Conservation (phyloP, 2,329 filamentous ascomycete species). For the Zymoseptoria brevis region DNA sequence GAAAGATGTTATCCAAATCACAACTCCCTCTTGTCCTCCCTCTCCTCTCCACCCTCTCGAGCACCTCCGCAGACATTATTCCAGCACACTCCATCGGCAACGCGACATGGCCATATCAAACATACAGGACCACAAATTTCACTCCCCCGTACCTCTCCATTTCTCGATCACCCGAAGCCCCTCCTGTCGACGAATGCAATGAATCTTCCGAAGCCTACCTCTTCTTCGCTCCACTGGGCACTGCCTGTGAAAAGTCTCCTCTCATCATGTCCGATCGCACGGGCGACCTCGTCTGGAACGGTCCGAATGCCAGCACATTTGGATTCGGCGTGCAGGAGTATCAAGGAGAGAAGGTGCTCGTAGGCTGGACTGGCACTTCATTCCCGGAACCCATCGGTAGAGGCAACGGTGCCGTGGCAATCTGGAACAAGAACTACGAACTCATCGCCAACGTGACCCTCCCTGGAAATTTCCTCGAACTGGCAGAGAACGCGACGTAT, state of each 20-base stretch:
- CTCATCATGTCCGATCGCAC: slow-evolving; percentile 6
- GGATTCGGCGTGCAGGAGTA: slow-evolving; percentile 15
- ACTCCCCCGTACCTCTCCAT: slow-evolving; percentile 8
- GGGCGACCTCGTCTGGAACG: slow-evolving; percentile 17
- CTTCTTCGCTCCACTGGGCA: slow-evolving; percentile 17
- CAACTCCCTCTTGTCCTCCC: background rate
- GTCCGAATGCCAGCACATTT: slow-evolving; percentile 7
- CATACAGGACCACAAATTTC: slow-evolving; percentile 10
- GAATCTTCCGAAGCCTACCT: slow-evolving; percentile 4
- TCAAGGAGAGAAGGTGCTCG: slow-evolving; percentile 11
- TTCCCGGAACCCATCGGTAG: slow-evolving; percentile 15
- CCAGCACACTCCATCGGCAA: background rate
- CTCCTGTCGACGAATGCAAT: background rate
- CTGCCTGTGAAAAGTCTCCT: slow-evolving; percentile 10
- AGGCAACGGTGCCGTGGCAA: slow-evolving; percentile 11
- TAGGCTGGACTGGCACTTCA: slow-evolving; percentile 13
- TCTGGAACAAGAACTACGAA: slow-evolving; percentile 15
- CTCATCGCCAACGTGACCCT: slow-evolving; percentile 12
- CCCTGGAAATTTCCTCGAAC: slow-evolving; percentile 10
- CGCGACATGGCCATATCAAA: slow-evolving; percentile 8
- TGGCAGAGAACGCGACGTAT: slow-evolving; percentile 5
- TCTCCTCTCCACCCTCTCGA: background rate
- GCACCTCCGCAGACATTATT: background rate
- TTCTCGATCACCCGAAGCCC: background rate
- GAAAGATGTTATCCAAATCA: background rate